Conservation (phyloP, 2,329 filamentous ascomycete genomes). For the Diaporthe sp. region DNA sequence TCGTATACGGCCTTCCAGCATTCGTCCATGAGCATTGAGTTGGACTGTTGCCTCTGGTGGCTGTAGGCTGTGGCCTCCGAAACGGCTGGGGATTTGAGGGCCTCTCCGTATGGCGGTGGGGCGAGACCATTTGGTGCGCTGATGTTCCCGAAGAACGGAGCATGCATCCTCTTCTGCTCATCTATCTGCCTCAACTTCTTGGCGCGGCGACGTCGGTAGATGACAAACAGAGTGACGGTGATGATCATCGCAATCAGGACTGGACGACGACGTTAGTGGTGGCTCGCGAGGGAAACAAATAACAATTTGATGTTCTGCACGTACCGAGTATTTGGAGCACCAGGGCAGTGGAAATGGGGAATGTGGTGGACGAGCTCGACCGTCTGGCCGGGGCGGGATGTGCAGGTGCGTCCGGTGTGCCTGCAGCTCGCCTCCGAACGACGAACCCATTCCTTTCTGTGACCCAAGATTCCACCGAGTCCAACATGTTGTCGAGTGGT, state of each 20-base stretch:
- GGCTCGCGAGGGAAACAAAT: not conserved
- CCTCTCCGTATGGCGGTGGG: slow-evolving; percentile 24
- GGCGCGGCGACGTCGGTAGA: not conserved
- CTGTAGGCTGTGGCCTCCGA: slow-evolving; percentile 1
- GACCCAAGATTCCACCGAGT: slow-evolving; percentile 14
- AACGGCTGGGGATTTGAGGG: slow-evolving; percentile 17
- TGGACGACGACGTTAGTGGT: not conserved
- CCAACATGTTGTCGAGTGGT: slow-evolving; percentile 23
- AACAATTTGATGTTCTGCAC: not conserved
- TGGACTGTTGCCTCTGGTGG: slow-evolving; percentile 13
- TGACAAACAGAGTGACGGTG: slow-evolving; percentile 8
- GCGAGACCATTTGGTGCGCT: slow-evolving; percentile 27
- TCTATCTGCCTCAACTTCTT: not conserved
- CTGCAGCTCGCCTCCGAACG: slow-evolving; percentile 1
- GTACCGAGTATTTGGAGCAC: slow-evolving; percentile 18
- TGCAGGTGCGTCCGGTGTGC: not conserved
- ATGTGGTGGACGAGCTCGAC: not conserved
- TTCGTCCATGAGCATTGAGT: slow-evolving; percentile 13
- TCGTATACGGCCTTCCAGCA: slow-evolving; percentile 25
- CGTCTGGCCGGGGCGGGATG: not conserved
- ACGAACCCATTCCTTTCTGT: not conserved
- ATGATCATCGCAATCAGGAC: slow-evolving; percentile 13
- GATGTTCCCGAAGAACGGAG: slow-evolving; percentile 14
- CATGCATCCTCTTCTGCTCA: not conserved
- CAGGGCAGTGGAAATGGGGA: slow-evolving; percentile 5